Base-by-base conservation (phyloP, 2,329 filamentous ascomycete genomes). In the Bretziella fagacearum region DNA sequence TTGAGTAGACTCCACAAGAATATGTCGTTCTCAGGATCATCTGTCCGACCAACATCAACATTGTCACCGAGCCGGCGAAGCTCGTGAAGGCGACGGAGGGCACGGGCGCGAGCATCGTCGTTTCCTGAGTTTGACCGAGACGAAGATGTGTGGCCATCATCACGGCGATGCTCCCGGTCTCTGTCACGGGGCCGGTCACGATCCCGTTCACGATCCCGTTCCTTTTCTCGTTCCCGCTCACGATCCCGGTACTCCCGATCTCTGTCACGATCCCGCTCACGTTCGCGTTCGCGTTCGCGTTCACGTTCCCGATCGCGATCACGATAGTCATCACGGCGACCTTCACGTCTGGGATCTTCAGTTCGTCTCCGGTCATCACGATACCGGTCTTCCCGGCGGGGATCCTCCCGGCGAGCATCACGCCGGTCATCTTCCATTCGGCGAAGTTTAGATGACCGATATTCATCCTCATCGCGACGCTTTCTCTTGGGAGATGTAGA, bases 81-180 rank as follows among this genome's bases (percentile, higher is more conserved):
- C 48, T 66, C 62, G n/a, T 65, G 63, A 40, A 63, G 60, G 42
- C 60, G 65, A 41, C 57, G 59, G 43, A 65, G 58, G 17, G 59
- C 64, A 52, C 58, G 68, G 47, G 62, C 58, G 50, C 64, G 60
- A 10, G 63, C 60, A 51, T 67, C 65, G 51, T 65, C 61, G 5
- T 18, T 32, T 15, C 26, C 35, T 1, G 30, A 39, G n/a, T 42
- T 30, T 59, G 59, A 15, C 58, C 62, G 11, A 56, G 56, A n/a
- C 53, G 52, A 18, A 57, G 94, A 87, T 47, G 84, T 79, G 51
- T 91, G 56, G 1, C 62, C 62, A 2, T 59, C 55, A 6, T 66
- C 64, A 5, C 63, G 58, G 1, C 65, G 61, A 1, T 59, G 53
- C 3, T 61, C 59, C 0, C 60, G 52, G 5, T 55, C 55, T 8